Conservation (phyloP, 2,329 filamentous ascomycete species). For the Amylocarpus encephaloides region DNA sequence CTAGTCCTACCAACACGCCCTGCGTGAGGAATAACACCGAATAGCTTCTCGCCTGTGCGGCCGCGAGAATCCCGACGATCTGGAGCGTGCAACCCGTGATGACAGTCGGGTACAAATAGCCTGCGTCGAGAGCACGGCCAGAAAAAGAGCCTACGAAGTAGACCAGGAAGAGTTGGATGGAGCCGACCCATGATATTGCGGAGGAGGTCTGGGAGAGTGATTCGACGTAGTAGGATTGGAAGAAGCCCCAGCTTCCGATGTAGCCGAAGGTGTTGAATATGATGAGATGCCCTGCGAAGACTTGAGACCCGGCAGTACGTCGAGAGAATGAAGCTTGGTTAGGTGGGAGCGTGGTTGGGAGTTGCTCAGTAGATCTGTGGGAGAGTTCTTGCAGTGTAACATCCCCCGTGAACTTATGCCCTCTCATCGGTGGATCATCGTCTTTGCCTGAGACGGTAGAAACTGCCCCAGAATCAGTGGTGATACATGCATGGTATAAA, state of each 20-base stretch:
- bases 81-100: slow-evolving; percentile 27
- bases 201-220: slow-evolving; percentile 29
- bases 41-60: slow-evolving; percentile 35
- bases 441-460: no score
- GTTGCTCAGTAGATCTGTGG: no score
- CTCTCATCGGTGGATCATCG: no score
- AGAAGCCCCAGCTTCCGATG: slow-evolving; percentile 34
- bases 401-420: no score
- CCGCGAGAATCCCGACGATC: slow-evolving; percentile 36
- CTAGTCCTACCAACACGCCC: slow-evolving; percentile 37
- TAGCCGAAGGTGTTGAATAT: slow-evolving; percentile 13
- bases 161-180: slow-evolving; percentile 35
- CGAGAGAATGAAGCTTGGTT: not conserved
- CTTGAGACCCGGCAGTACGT: not conserved
- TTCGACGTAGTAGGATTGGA: slow-evolving; percentile 35
- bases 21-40: slow-evolving; percentile 41
- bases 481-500: no score
- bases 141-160: slow-evolving; percentile 35
- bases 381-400: no score
- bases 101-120: slow-evolving; percentile 33
- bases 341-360: no score
- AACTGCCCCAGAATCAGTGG: no score
- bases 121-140: slow-evolving; percentile 26
- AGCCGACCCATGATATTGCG: slow-evolving; percentile 38
- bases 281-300: not conserved